phyloP scores from a whole-genome alignment of 257 asterid species.

The Fraxinus cuspidata region DNA sequence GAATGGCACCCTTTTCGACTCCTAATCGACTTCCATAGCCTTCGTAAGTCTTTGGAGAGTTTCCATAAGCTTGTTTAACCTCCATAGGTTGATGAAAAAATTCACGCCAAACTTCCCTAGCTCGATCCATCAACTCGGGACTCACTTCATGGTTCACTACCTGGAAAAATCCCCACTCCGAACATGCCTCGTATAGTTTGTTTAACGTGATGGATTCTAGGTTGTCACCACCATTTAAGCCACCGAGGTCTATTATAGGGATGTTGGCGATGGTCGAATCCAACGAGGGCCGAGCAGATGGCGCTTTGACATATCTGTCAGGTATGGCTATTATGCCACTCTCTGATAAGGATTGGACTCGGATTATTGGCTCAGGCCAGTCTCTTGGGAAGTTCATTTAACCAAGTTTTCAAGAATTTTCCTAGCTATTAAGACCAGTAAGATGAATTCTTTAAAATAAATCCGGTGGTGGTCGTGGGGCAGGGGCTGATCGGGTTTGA shows the following conservation, averaged over 20 bases:
- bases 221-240: constrained; percentile 15
- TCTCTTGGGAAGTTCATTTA: constrained; percentile 38
- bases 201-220: constrained; percentile 16
- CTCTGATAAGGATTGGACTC: constrained; percentile 70
- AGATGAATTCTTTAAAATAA: not conserved
- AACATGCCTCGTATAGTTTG: constrained; percentile 54
- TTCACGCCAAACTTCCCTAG: constrained; percentile 65
- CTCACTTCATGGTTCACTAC: constrained; percentile 74
- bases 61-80: constrained; percentile 62
- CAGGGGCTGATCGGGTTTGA: not conserved
- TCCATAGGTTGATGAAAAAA: constrained; percentile 75
- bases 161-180: constrained; percentile 83
- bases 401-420: not conserved
- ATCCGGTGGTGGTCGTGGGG: not conserved
- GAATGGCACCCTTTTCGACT: constrained; percentile 71
- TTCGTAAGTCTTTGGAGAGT: constrained; percentile 72
- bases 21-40: constrained; percentile 92
- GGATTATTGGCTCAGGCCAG: constrained; percentile 86
- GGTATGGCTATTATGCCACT: constrained; percentile 47
- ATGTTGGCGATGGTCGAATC: constrained; percentile 25
- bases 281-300: constrained; percentile 36
- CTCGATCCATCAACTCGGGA: constrained; percentile 58
- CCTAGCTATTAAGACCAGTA: not conserved
- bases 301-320: constrained; percentile 53
- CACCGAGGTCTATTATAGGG: constrained; percentile 57